Conservation (phyloP, 805 yeast genomes). For the Tanozyma kutaoensis region DNA sequence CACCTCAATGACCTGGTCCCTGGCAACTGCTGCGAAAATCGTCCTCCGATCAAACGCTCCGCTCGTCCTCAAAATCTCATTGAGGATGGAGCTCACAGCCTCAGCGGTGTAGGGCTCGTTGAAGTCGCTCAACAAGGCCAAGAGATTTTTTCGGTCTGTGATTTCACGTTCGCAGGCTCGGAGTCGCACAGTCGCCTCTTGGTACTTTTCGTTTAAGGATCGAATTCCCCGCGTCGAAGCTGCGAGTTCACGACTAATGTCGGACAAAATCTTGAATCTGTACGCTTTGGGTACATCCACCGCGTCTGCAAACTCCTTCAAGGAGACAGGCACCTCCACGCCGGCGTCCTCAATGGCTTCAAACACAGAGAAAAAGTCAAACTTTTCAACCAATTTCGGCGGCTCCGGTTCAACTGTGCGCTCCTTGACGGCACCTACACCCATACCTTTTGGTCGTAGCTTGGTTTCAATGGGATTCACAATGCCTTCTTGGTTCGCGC, state of each 20-base stretch:
- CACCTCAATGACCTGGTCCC: too few relatives aligned
- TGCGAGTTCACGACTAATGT: too few relatives aligned
- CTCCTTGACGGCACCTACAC: conserved; percentile 55
- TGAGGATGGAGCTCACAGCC: too few relatives aligned
- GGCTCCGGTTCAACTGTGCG: conserved; percentile 2
- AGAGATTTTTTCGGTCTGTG: too few relatives aligned
- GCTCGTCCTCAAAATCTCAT: too few relatives aligned
- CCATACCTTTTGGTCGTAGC: conserved; percentile 52
- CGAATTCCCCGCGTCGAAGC: too few relatives aligned
- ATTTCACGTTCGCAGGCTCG: background rate
- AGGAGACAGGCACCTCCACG: conserved; percentile 18
- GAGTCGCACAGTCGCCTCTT: conserved; percentile 3
- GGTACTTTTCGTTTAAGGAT: conserved; percentile 7
- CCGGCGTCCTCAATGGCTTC: conserved; percentile 20
- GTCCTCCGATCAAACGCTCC: too few relatives aligned
- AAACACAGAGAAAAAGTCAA: conserved; percentile 21
- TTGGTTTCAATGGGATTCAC: conserved; percentile 66
- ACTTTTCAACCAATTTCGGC: background rate
- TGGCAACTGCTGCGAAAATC: too few relatives aligned
- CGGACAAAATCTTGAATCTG: conserved; percentile 5
- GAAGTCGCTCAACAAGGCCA: too few relatives aligned
- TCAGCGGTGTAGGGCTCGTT: too few relatives aligned
- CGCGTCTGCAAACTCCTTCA: conserved; percentile 20
- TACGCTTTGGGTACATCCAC: conserved; percentile 5
- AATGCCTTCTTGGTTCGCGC: conserved; percentile 59